Evolutionary conservation across 2,329 filamentous ascomycete species (phyloP).

Genomic region (Rutstroemia sp.): DNA sequence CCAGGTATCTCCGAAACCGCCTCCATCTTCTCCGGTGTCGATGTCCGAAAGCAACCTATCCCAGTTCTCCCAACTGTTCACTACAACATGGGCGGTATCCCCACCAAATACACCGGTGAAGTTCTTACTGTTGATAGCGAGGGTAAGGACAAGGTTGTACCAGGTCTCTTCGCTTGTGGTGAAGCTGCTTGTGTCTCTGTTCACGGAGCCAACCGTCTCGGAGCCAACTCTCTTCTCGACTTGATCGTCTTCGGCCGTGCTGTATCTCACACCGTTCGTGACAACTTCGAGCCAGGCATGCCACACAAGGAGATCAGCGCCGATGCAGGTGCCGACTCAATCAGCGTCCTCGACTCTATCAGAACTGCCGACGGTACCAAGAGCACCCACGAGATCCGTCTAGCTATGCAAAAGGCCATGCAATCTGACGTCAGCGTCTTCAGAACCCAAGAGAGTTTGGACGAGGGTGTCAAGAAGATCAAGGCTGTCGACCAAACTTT

Average conservation of each 20-base stretch:
- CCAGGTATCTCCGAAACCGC: conserved; percentile 45
- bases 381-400: conserved; percentile 80
- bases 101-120: conserved; percentile 41
- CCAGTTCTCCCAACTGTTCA: conserved; percentile 44
- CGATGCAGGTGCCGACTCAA: conserved; percentile 69
- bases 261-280: conserved; percentile 92
- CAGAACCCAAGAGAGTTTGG: conserved; percentile 77
- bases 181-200: conserved; percentile 42
- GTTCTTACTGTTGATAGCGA: conserved; percentile 35
- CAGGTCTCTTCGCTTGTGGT: conserved; percentile 40
- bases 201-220: conserved; percentile 40
- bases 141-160: conserved; percentile 35
- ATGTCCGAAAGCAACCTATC: conserved; percentile 40
- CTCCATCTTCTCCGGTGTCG: conserved; percentile 41
- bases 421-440: conserved; percentile 96
- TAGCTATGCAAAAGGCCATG: conserved; percentile 97
- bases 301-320: conserved; percentile 56
- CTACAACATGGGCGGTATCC: conserved; percentile 44
- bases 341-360: conserved; percentile 65
- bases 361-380: conserved; percentile 33
- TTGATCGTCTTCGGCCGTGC: conserved; percentile 43
- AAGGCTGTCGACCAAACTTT: conserved; percentile 74
- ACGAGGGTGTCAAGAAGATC: conserved; percentile 88
- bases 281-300: conserved; percentile 35
- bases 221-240: conserved; percentile 41